These are phyloP conservation scores for Lotus japonicus DNA, from an alignment of 306 rosid species.

Conservation along the genomic window DNA sequence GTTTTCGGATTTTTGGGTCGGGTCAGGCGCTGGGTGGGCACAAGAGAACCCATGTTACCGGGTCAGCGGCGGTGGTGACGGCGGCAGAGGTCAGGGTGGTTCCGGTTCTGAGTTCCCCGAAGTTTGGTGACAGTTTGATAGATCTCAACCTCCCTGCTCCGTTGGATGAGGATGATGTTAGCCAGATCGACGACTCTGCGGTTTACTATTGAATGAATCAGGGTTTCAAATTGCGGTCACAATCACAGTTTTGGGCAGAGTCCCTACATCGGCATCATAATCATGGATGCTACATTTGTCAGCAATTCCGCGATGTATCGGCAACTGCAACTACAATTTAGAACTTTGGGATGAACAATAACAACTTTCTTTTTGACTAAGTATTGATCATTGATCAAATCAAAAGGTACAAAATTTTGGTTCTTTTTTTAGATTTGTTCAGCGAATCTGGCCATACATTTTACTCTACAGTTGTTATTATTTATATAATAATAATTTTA, in stretches of 20 bases:
- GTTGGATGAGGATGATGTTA: slow-evolving; percentile 47
- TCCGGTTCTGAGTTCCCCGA: background rate
- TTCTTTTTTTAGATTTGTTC: slow-evolving; percentile 25
- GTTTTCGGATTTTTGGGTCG: slow-evolving; percentile 75
- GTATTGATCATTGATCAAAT: background rate
- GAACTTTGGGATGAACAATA: too few relatives aligned
- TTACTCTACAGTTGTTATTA: slow-evolving; percentile 15
- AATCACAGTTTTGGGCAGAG: too few relatives aligned
- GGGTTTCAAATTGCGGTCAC: too few relatives aligned
- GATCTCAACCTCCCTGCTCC: slow-evolving; percentile 98
- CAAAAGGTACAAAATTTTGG: slow-evolving; percentile 45
- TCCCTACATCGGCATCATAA: too few relatives aligned
- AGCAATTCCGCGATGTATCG: too few relatives aligned
- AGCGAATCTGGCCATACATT: slow-evolving; percentile 18
- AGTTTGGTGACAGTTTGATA: slow-evolving; percentile 40
- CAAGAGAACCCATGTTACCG: slow-evolving; percentile 82
- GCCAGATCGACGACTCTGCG: slow-evolving; percentile 72
- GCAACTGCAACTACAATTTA: too few relatives aligned
- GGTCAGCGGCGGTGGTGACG: background rate
- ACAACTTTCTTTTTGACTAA: background rate
- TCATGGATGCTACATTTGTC: too few relatives aligned
- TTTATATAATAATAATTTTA: background rate
- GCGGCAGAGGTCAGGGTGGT: background rate
- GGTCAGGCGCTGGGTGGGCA: slow-evolving; percentile 99
- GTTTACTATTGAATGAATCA: slow-evolving; percentile 35